Conservation (phyloP, 2,329 filamentous ascomycete species). For the Aspergillus unguis region DNA sequence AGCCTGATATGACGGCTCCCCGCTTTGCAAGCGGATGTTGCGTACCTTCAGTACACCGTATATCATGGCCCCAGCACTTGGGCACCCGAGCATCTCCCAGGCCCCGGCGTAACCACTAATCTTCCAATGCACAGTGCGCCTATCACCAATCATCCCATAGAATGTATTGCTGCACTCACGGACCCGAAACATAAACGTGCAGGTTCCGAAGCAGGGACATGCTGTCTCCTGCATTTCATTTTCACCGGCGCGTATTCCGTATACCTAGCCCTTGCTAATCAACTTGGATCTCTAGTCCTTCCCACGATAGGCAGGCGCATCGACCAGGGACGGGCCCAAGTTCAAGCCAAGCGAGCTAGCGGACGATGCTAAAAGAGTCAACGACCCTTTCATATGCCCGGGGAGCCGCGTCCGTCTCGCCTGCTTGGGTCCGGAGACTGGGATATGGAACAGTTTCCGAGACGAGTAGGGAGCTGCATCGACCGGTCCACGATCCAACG, state of each 20-base stretch:
- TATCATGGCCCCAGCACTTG: background rate
- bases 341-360: constrained; percentile 1
- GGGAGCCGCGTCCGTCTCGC: background rate
- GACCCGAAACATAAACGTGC: background rate
- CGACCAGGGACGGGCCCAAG: background rate
- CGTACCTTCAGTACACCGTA: background rate
- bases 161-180: background rate
- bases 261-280: background rate
- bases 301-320: constrained; percentile 1
- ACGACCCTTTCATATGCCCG: constrained; percentile 5
- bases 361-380: background rate
- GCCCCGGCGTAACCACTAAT: background rate
- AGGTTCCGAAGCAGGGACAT: background rate
- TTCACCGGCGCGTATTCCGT: too few species aligned
- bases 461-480: constrained; percentile 11
- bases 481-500: background rate
- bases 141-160: background rate
- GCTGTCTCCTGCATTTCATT: too few species aligned
- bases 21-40: background rate
- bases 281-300: background rate
- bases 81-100: constrained; percentile 2
- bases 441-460: background rate
- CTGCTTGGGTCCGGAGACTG: constrained; percentile 2
- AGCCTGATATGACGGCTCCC: background rate
- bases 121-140: background rate